phyloP scores from a whole-genome alignment of 306 rosid species.

The Prunus davidiana region DNA sequence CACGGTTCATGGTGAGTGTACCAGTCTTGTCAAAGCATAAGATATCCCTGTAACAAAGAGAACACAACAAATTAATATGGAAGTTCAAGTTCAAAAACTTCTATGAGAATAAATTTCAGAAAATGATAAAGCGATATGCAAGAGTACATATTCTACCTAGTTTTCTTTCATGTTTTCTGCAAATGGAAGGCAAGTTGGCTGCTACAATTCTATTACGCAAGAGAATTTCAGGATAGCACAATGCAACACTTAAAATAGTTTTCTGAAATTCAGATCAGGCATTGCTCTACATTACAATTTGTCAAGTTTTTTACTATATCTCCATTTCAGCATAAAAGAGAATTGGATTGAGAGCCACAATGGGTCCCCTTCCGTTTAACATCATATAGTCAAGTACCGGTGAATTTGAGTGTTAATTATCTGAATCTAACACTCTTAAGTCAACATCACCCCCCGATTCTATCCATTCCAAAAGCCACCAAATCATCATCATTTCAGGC shows the following conservation, averaged over 20 bases:
- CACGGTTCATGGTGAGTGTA: constrained; percentile 74
- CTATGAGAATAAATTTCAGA: background rate
- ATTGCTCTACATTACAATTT: background rate
- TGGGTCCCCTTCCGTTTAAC: no score
- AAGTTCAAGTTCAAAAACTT: background rate
- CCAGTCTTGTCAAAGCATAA: constrained; percentile 90
- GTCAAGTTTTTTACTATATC: no score
- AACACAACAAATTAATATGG: background rate
- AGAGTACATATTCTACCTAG: background rate
- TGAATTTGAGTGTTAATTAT: no score
- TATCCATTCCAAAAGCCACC: background rate
- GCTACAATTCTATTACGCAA: background rate
- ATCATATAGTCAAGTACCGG: no score
- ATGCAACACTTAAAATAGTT: background rate
- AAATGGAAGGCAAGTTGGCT: background rate
- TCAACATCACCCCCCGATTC: background rate
- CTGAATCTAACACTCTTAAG: no score
- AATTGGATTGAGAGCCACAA: no score
- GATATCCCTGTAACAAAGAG: constrained; percentile 56
- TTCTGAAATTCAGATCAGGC: background rate
- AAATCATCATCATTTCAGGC: background rate
- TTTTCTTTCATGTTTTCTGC: background rate
- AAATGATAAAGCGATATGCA: no score
- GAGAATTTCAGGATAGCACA: background rate
- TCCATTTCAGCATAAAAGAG: no score